Evolutionary conservation across 2,329 filamentous ascomycete genomes (phyloP), one percentile per base, ranked within the genome.

Genomic region (Xylariales sp.): DNA sequence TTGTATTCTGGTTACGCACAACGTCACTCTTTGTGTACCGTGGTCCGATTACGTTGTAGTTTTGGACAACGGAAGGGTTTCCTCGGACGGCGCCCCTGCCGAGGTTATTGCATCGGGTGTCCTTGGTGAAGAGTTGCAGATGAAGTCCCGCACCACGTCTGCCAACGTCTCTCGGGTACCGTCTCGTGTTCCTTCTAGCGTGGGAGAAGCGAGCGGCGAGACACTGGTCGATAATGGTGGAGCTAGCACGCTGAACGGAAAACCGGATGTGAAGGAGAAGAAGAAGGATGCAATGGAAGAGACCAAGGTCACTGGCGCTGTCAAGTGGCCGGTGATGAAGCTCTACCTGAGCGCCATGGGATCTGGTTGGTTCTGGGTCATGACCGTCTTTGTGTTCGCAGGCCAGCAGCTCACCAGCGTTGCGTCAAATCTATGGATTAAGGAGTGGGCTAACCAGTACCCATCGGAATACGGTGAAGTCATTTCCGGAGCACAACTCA

Each of bases 1-100:
- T 19, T 97, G 93, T 60, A 88, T 98, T 38, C 73, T 98, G 29
- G 91, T 98, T 24, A 96, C 93, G 0, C 93, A 98, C 67, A 98
- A 97, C 54, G 78, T 93, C 19, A 78, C 86, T n/a, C 76, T 98
- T 14, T 93, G 88, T 49, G 80, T 89, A 6, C 88, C 90, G 5
- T 73, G 81, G 24, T 83, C 91, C 0, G 79, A 89, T 39, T 86
- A 85, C 49, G 83, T 94, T 5, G 83, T 97, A 8, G 75, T 88
- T 4, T 74, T 98, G 43, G 86, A 94, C 33, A 97, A 97, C 52
- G 93, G 93, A 19, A 83, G 83, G 46, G 70, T 97, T 27, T 66
- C 73, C 3, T 72, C 78, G 2, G 85, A 95, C 57, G 93, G 93
- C n/a, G 71, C 81, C 4, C 74, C 90, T 0, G 71, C 78, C 5